Evolutionary conservation across 2,329 filamentous ascomycete genomes (phyloP).

Genomic region (Fusarium gaditjirri): DNA sequence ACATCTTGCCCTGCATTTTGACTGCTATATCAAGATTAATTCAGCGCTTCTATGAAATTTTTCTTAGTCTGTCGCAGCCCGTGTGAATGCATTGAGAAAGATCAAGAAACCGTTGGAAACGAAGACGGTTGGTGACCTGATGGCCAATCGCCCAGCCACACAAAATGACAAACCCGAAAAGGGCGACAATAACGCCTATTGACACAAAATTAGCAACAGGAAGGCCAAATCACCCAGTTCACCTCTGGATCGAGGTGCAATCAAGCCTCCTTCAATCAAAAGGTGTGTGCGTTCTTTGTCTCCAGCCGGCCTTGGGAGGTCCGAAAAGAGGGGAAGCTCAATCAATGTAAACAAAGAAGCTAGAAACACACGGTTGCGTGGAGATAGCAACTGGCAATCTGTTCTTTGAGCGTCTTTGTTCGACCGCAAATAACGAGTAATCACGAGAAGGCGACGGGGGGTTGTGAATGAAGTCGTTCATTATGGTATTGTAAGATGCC

Average conservation of each 20-base stretch:
- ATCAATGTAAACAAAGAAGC: slow-evolving; percentile 24
- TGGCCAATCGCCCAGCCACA: background rate
- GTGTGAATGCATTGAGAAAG: background rate
- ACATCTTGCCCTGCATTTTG: background rate
- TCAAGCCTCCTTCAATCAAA: background rate
- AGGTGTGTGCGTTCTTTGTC: slow-evolving; percentile 21
- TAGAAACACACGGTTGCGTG: background rate
- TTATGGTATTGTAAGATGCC: slow-evolving; percentile 14
- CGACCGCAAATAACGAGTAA: background rate
- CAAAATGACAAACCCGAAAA: slow-evolving; percentile 6
- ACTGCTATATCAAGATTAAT: background rate
- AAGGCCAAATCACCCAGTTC: background rate
- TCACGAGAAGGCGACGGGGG: slow-evolving; percentile 12
- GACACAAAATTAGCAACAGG: slow-evolving; percentile 25
- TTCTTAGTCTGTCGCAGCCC: background rate
- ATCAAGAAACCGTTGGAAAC: background rate
- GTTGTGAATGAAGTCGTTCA: slow-evolving; percentile 9
- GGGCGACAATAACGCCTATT: slow-evolving; percentile 30
- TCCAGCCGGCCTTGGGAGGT: background rate
- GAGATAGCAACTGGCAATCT: background rate
- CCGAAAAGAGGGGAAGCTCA: slow-evolving; percentile 18
- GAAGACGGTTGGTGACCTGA: background rate
- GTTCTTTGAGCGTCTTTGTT: slow-evolving; percentile 13
- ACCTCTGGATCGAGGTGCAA: background rate
- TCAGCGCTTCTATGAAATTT: background rate